These are phyloP conservation scores for Prunus kanzakura DNA, from an alignment of 306 rosid genomes.

Conservation along the genomic window DNA sequence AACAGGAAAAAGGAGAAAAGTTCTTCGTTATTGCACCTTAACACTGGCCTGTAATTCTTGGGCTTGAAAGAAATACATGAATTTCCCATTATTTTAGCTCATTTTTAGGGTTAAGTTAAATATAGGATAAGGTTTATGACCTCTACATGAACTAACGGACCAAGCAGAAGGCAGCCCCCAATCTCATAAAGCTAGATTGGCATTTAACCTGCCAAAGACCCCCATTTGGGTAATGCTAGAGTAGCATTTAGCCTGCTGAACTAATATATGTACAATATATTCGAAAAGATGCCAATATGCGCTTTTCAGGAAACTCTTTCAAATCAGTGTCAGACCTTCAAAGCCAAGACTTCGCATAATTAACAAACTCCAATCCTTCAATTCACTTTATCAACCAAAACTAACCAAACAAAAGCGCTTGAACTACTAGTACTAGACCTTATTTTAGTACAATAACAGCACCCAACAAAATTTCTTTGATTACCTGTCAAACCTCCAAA, in stretches of 20 bases:
- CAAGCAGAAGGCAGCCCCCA: not conserved
- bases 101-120: not conserved
- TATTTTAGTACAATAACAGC: not conserved
- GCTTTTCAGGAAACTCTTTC: not conserved
- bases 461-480: not conserved
- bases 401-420: not conserved
- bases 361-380: not conserved
- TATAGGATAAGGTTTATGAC: not conserved
- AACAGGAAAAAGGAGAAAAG: not conserved
- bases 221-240: not conserved
- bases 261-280: not conserved
- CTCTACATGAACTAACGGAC: not conserved
- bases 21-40: not conserved
- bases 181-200: not conserved
- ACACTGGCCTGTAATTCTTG: not conserved
- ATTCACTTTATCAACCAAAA: not conserved
- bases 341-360: not conserved
- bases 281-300: not conserved
- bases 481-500: not conserved
- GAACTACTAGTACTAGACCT: not conserved
- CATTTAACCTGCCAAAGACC: not conserved
- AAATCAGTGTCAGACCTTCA: not conserved
- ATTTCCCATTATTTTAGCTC: not conserved
- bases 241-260: not conserved
- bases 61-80: not conserved